Base-by-base conservation (phyloP, 345 rosid genomes). In the Pugionium dolabratum region DNA sequence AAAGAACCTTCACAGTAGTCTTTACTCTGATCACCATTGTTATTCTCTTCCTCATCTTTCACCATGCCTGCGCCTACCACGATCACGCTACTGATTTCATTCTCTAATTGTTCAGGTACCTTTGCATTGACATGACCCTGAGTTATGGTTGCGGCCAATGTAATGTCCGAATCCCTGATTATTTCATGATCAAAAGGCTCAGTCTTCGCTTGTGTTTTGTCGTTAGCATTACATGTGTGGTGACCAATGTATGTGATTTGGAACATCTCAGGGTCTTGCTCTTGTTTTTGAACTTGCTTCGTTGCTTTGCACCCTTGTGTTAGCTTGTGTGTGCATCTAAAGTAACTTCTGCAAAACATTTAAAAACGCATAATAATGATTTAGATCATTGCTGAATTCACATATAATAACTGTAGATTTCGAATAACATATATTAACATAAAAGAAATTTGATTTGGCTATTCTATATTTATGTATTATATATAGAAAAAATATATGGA, bases 271-370 rank as follows among this genome's bases (percentile, higher is more conserved):
- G 93, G 76, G n/a, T 85, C 66, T 4, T 85, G 78, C 42, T 83
- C 93, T 44, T 34, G 66, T 76, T 47, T 80, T 33, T 92, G 98
- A 32, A 89, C 97, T 39, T 83, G 91, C 64, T 86, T 89, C 4
- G 74, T 73, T 11, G 97, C 98, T 43, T 58, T 72, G 73, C 98
- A 92, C 4, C 81, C 88, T 50, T 74, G 85, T 36, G 82, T 90
- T 53, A 77, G 56, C 84, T 93, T 93, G 67, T 81, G 83, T 2
- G 87, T 85, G 85, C 97, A 92, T 68, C 98, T 81, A 31, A 77
- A 92, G 84, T 92, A 92, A 54, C 85, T 86, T 86, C 98, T 92
- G 86, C 29, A 45, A 4, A 73, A 66, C 57, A 64, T 45, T 4
- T 30, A 55, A 70, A 70, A 56, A 47, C 6, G 6, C 1, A 36